A percentile compares a stretch with the other conserved stretches of the same genome.
These are phyloP conservation scores for Durusdinium trenchii DNA, from an alignment of 73 alveolate genomes.

Conservation along the genomic window DNA sequence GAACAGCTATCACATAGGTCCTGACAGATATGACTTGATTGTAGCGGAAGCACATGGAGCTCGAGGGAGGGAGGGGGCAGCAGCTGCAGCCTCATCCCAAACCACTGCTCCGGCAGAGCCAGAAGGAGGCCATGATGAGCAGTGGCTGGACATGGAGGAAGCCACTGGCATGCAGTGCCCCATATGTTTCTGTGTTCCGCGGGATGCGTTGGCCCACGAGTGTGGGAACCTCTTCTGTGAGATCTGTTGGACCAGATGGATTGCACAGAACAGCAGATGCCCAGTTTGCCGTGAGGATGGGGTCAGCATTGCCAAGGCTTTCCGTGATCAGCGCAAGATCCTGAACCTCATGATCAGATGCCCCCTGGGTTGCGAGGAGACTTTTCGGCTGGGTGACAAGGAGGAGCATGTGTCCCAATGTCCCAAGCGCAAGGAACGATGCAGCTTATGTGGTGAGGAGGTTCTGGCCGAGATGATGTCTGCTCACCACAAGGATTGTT, in stretches of 20 bases:
- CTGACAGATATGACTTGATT: no score
- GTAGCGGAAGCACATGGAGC: no score
- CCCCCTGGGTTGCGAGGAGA: slow-evolving; percentile 7
- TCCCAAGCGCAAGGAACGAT: neutral
- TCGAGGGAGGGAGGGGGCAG: no score
- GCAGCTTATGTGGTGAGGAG: neutral
- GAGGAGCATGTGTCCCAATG: neutral
- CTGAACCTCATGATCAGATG: neutral
- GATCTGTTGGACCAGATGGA: slow-evolving; percentile 12
- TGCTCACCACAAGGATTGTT: neutral
- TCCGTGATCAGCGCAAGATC: neutral
- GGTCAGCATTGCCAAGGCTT: neutral
- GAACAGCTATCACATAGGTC: no score
- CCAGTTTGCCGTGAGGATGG: slow-evolving; percentile 40
- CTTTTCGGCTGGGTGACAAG: neutral
- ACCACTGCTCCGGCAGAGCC: no score
- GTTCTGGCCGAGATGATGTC: neutral
- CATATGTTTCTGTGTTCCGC: slow-evolving; percentile 6
- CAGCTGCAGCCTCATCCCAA: no score
- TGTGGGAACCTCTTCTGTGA: slow-evolving; percentile 53
- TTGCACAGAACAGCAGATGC: neutral
- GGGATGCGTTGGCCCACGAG: slow-evolving; percentile 38
- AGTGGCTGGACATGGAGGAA: no score
- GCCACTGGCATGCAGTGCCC: neutral
- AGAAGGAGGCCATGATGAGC: no score